Evolutionary conservation across 163 green algal species (phyloP), one percentile per base, ranked within the genome.

Genomic region (Chlorella variabilis): DNA sequence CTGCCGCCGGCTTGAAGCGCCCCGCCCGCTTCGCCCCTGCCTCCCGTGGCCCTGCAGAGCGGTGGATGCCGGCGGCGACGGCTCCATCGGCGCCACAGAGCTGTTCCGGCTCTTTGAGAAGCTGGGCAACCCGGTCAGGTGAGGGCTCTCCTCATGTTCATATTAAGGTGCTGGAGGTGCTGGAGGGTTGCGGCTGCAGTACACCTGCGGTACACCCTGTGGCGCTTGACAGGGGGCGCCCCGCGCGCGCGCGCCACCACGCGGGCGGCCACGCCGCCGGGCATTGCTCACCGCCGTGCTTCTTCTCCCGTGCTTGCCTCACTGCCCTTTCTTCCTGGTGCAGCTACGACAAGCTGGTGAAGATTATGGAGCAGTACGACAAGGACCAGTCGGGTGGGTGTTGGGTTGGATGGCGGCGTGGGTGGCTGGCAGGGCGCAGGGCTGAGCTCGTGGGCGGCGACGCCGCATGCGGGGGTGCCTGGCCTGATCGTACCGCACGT

Each of bases 311-410:
- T 25, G 21, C 39, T 27, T 13, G 21, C 25, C 66, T 38, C 23
- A 6, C 66, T 11, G 23, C 39, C 6, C 33, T 45, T 62, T 5
- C 29, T 8, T 61, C 62, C 6, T 41, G 2, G 9, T 62, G 88
- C 49, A 82, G 33, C 18, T 84, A 89, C 20, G 63, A 82, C 27
- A 80, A 89, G 78, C 78, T 93, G 29, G 75, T 84, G 7, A 66
- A 76, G 25, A 36, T 91, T 38, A 85, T 93, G 61, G 75, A 88
- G 31, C 62, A 85, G 33, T 93, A 91, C 42, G 90, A 92, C 51
- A 20, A 77, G 42, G 77, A 89, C 36, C 51, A 76, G 18, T 87
- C 81, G 9, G 84, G 84, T 71, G 54, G 39, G 78, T 63, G 54
- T n/a, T 9, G 18, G 20, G 23, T 6, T n/a, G 23, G 54, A 15